phyloP scores from a whole-genome alignment of 73 alveolate species.

The Tetrahymena elliotti region DNA sequence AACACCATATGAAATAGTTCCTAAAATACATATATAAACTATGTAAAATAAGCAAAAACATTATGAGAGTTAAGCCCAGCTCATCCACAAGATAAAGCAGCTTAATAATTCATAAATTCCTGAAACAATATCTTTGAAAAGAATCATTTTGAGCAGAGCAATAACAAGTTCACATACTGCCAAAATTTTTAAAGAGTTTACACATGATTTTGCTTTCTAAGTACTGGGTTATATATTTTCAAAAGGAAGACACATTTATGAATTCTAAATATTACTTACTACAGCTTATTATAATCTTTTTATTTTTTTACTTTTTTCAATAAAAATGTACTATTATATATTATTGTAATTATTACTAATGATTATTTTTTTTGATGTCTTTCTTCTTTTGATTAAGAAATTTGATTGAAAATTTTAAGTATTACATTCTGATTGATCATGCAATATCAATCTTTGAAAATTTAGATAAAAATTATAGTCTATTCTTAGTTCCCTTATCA shows the following conservation, averaged over 20 bases:
- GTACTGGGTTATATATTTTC: neutral
- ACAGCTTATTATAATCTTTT: neutral
- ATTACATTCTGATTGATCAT: neutral
- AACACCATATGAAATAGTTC: neutral
- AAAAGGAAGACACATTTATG: neutral
- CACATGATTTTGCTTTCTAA: neutral
- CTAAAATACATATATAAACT: neutral
- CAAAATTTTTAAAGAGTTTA: neutral
- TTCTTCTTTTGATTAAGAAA: neutral
- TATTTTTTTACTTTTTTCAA: neutral
- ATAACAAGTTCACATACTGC: neutral
- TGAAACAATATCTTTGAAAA: neutral
- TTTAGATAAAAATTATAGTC: neutral
- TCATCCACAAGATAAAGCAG: neutral
- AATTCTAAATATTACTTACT: neutral
- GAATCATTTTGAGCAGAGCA: neutral
- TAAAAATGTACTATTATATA: neutral
- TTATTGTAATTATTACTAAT: neutral
- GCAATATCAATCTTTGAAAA: neutral
- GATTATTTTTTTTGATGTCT: neutral
- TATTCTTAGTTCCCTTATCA: neutral
- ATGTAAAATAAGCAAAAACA: neutral
- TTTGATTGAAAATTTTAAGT: neutral
- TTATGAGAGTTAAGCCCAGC: neutral
- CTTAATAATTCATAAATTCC: neutral